Evolutionary conservation across 345 rosid species (phyloP).

Genomic region (Arabis alpina): DNA sequence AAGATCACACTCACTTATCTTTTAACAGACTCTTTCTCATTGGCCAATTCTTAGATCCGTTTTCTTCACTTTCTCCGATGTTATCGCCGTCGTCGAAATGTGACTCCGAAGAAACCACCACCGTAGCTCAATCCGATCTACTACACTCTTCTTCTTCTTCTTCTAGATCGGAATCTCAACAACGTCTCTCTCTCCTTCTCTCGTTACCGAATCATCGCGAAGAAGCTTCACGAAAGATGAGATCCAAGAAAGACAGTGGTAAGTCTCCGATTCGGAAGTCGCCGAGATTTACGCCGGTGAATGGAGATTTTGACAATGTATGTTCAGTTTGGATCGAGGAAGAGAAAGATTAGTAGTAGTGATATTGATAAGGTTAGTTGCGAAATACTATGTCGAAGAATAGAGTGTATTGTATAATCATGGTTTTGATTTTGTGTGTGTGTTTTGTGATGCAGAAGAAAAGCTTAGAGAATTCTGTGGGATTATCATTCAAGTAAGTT

Average conservation of each 20-base stretch:
- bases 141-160: background rate
- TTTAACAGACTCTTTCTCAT: background rate
- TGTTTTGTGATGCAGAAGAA: constrained; percentile 48
- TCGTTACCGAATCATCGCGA: constrained; percentile 1
- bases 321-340: constrained; percentile 1
- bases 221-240: too few relatives aligned
- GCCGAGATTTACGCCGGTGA: constrained; percentile 30
- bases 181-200: constrained; percentile 32
- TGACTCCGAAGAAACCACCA: too few relatives aligned
- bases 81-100: constrained; percentile 23
- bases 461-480: constrained; percentile 26
- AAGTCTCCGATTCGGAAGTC: constrained; percentile 47
- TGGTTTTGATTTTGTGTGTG: background rate
- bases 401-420: background rate
- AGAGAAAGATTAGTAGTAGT: constrained; percentile 5
- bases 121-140: background rate
- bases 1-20: background rate
- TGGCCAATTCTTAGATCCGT: constrained; percentile 18
- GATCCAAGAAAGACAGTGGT: constrained; percentile 43
- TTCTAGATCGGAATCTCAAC: constrained; percentile 28
- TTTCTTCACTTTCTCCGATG: constrained; percentile 17
- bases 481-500: constrained; percentile 48
- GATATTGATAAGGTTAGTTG: constrained; percentile 21
- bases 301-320: constrained; percentile 11
- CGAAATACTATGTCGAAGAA: constrained; percentile 3